Evolutionary conservation across 768 basidiomycete species (phyloP).

Genomic region (Amyloporia xantha): DNA sequence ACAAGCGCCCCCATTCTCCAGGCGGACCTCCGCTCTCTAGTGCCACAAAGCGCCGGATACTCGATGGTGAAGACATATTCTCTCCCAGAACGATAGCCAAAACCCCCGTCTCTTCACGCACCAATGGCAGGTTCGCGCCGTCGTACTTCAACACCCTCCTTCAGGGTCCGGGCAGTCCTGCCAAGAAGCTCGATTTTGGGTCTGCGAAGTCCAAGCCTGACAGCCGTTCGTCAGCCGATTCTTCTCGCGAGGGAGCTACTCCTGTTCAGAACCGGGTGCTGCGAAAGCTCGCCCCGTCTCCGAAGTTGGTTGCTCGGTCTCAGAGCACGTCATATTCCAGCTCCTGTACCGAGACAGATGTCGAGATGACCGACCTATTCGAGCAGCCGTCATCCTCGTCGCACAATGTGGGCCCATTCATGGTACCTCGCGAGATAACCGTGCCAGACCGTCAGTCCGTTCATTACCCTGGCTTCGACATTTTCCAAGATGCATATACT

Average conservation of each 20-base stretch:
- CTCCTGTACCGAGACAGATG: no score
- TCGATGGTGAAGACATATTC: constrained; percentile 46
- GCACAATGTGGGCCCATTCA: no score
- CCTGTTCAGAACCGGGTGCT: no score
- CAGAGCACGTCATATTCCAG: no score
- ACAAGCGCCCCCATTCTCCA: constrained; percentile 62
- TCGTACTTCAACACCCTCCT: constrained; percentile 39
- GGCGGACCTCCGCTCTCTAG: constrained; percentile 40
- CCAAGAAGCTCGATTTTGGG: constrained; percentile 49
- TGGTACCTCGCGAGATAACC: no score
- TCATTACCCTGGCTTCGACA: constrained; percentile 63
- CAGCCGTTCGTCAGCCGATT: no score
- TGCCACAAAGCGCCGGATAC: constrained; percentile 64
- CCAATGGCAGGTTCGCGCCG: constrained; percentile 33
- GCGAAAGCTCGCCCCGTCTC: no score
- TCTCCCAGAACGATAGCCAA: constrained; percentile 32
- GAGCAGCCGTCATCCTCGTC: no score
- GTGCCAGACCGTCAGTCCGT: constrained; percentile 46
- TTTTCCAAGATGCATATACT: constrained; percentile 54
- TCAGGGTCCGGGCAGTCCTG: constrained; percentile 36
- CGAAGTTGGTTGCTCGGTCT: no score
- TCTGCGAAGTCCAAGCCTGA: constrained; percentile 11
- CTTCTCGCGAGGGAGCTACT: no score
- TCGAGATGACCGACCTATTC: no score
- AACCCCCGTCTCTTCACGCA: constrained; percentile 31